Evolutionary conservation across 2,329 filamentous ascomycete genomes (phyloP), one percentile per base, ranked within the genome.

Genomic region (Alternaria arbusti): DNA sequence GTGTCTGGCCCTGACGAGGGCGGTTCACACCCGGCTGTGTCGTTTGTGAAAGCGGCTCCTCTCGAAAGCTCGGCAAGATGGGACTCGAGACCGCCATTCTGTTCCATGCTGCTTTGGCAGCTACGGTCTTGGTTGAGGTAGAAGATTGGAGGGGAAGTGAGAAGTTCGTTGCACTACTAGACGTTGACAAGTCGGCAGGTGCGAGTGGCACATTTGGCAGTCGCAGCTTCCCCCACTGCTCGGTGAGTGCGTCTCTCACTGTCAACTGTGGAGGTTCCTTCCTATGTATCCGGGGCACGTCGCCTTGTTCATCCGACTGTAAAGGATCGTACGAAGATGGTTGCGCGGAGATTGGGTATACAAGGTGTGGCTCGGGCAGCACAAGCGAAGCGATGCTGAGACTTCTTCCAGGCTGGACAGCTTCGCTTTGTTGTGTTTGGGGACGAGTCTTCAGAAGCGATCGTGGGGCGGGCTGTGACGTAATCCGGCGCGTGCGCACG

Each of bases 401-500:
- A 20, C 23, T 15, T 2, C 22, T 11, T 26, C 13, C 13, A 23
- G 49, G 20, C 30, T 40, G 28, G 28, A 52, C 30, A 25, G 13
- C 13, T 3, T 40, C 20, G 13, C 30, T 36, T 40, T 40, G 20
- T 36, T 6, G 11, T 52, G 49, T 51, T 51, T 50, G 13, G 28
- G 28, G 13, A 52, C 49, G 25, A 20, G 23, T 22, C 26, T 30
- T 40, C 4, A 30, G 23, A 12, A 51, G 12, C 5, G 28, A 13
- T 13, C 13, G n/a, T 11, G 12, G 15, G 36, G 26, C n/a, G 26
- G 30, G 25, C 28, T 36, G 40, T 61, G 61, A 57, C 17, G 28
- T 28, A 40, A 45, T 43, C n/a, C 25, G 47, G 28, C 49, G 54
- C 47, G 40, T 61, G 47, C 40, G 52, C 47, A 64, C 46, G 23